These are phyloP conservation scores for Candida stauntonica DNA, from an alignment of 805 yeast genomes.

Conservation along the genomic window DNA sequence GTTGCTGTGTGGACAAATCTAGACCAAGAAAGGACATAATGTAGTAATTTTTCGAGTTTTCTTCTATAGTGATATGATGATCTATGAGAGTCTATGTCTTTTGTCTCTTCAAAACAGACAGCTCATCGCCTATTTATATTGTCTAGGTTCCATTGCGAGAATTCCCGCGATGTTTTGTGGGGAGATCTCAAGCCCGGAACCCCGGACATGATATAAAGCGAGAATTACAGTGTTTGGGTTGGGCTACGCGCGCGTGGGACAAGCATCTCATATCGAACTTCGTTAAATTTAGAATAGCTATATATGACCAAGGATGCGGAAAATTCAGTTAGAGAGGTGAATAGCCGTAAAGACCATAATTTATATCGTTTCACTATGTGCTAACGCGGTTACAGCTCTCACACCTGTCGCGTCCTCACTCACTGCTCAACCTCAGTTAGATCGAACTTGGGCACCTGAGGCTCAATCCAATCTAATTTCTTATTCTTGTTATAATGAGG, in stretches of 20 bases:
- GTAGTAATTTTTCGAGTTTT: neutral
- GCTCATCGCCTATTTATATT: neutral
- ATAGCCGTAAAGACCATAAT: no score
- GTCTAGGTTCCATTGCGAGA: slow-evolving; percentile 1
- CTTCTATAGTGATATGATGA: neutral
- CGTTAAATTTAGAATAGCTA: no score
- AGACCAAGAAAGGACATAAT: slow-evolving; percentile 49
- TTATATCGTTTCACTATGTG: no score
- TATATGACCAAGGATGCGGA: no score
- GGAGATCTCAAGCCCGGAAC: no score
- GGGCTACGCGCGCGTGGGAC: no score
- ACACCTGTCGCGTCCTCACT: neutral
- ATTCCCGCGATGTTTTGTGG: slow-evolving; percentile 7
- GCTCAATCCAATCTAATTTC: slow-evolving; percentile 16
- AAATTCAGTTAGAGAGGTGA: no score
- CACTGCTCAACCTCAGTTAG: neutral
- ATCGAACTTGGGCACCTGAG: slow-evolving; percentile 12
- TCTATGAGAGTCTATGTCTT: neutral
- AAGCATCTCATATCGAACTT: no score
- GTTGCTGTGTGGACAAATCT: slow-evolving; percentile 86
- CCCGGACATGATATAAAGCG: no score
- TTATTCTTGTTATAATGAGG: slow-evolving; percentile 12
- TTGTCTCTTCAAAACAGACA: neutral
- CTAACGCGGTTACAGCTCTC: no score
- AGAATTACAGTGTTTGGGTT: no score